Conservation (phyloP, 1,284 basidiomycete species). For the Hymenochaete sp. region DNA sequence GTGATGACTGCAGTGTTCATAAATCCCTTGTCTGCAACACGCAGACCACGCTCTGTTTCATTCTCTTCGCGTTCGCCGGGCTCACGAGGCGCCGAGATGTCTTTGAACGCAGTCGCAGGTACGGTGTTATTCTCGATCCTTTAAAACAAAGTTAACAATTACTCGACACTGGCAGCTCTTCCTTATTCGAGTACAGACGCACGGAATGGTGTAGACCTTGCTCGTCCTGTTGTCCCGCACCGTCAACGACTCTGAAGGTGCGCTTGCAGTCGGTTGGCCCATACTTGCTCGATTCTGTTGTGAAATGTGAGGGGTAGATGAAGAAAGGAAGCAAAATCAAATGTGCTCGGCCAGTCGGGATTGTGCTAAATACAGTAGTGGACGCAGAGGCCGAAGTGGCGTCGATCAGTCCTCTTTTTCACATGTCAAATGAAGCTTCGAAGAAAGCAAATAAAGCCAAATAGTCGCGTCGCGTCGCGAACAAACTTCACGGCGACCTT, state of each 20-base stretch:
- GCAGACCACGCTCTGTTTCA: constrained; percentile 71
- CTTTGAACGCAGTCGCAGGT: constrained; percentile 74
- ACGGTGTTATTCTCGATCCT: constrained; percentile 74
- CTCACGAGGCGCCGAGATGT: constrained; percentile 48
- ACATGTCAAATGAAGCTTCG: too few species aligned
- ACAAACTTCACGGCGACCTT: too few species aligned
- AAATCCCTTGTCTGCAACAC: constrained; percentile 73
- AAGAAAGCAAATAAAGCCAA: too few species aligned
- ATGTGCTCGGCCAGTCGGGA: too few species aligned
- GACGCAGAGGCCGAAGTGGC: too few species aligned
- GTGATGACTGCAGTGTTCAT: constrained; percentile 81
- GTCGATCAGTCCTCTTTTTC: too few species aligned
- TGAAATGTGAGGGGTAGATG: too few species aligned
- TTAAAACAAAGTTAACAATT: background rate
- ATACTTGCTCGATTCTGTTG: constrained; percentile 1
- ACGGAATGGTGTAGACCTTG: constrained; percentile 69
- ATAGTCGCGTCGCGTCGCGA: too few species aligned
- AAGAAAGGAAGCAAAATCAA: too few species aligned
- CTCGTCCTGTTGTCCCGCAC: constrained; percentile 82
- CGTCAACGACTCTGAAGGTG: constrained; percentile 40
- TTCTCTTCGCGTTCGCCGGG: constrained; percentile 68
- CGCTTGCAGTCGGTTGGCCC: constrained; percentile 10
- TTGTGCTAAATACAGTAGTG: too few species aligned
- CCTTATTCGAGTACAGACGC: constrained; percentile 26
- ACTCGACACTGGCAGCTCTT: background rate